These are phyloP conservation scores for Chlorella variabilis DNA, from an alignment of 163 green algal genomes.

Conservation along the genomic window DNA sequence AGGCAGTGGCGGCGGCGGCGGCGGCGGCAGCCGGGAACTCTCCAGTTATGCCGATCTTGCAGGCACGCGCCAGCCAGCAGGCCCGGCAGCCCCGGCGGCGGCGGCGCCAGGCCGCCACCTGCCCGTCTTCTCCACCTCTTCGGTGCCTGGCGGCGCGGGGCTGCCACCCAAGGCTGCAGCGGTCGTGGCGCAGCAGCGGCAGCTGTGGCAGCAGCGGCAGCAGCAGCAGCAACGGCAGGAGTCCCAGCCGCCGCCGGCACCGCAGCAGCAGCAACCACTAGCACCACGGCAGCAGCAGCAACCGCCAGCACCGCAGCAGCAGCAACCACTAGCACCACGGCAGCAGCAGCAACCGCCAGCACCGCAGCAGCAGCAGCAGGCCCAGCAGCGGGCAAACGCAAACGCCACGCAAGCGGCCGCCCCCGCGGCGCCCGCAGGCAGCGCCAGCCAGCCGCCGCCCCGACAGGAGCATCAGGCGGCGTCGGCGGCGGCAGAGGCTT, in stretches of 20 bases:
- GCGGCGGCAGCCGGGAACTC: not conserved
- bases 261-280: too few species aligned
- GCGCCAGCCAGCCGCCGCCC: too few species aligned
- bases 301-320: too few species aligned
- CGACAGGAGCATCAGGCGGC: too few species aligned
- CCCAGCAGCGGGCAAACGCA: too few species aligned
- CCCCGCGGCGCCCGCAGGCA: too few species aligned
- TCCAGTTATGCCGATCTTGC: not conserved
- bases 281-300: not conserved
- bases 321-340: not conserved
- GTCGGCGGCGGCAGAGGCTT: not conserved
- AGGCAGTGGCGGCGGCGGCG: not conserved
- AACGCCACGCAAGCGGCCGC: too few species aligned
- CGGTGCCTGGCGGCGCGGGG: not conserved
- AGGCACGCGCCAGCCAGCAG: too few species aligned
- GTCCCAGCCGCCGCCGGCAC: too few species aligned
- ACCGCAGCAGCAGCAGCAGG: too few species aligned
- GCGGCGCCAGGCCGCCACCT: conserved; percentile 6
- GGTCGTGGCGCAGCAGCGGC: not conserved
- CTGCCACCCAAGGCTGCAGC: not conserved
- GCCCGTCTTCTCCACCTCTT: not conserved
- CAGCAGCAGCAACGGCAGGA: not conserved
- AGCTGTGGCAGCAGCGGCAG: not conserved
- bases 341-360: not conserved
- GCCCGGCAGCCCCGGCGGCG: not conserved